A percentile compares a stretch with the other conserved stretches of the same genome.
phyloP scores from a whole-genome alignment of 2,329 filamentous ascomycete species.

The Sclerotinia minor region DNA sequence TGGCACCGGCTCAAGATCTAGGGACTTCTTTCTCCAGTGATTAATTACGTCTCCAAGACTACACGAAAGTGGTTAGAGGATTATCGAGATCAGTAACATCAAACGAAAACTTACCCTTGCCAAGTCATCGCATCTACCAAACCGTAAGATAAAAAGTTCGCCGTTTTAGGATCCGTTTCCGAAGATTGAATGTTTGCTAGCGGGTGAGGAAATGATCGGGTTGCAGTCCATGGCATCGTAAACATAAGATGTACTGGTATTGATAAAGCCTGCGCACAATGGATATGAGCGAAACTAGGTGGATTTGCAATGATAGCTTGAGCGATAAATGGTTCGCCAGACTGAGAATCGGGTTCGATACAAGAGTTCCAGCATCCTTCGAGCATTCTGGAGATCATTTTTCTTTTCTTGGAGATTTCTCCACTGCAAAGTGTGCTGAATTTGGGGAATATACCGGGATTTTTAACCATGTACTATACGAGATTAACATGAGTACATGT shows the following conservation, averaged over 20 bases:
- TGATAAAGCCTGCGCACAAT: conserved; percentile 13
- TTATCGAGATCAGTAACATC: neutral
- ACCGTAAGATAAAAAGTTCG: conserved; percentile 76
- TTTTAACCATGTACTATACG: conserved; percentile 60
- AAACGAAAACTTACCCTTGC: conserved; percentile 54
- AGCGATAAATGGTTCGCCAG: conserved; percentile 53
- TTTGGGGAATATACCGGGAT: conserved; percentile 78
- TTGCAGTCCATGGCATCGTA: conserved; percentile 70
- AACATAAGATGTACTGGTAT: conserved; percentile 19
- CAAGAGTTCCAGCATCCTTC: conserved; percentile 82
- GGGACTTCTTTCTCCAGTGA: conserved; percentile 64
- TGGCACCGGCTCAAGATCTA: conserved; percentile 70
- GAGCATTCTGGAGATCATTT: conserved; percentile 74
- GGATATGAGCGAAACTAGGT: conserved; percentile 65
- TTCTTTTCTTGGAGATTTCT: conserved; percentile 69
- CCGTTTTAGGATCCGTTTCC: conserved; percentile 68
- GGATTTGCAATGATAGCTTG: conserved; percentile 82
- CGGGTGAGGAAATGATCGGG: conserved; percentile 71
- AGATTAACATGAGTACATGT: neutral
- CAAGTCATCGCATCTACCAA: conserved; percentile 82
- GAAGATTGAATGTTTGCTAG: conserved; percentile 65
- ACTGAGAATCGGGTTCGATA: conserved; percentile 53
- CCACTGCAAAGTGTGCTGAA: conserved; percentile 71
- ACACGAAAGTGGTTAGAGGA: conserved; percentile 3
- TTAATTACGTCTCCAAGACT: conserved; percentile 73